These are phyloP conservation scores for Suhomyces sp. DNA, from an alignment of 805 yeast species.

Conservation along the genomic window DNA sequence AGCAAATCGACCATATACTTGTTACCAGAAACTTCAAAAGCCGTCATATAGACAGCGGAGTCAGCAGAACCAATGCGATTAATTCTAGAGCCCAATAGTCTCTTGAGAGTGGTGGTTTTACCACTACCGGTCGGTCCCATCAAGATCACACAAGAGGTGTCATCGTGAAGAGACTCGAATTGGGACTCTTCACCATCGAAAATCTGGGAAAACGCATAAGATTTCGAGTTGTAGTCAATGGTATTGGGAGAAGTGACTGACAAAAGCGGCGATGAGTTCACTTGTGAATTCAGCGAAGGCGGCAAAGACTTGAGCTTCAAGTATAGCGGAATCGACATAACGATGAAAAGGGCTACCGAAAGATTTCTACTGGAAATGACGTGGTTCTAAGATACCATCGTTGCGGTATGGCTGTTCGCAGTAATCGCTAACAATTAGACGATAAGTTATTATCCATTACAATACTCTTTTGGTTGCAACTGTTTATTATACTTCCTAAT, in stretches of 20 bases:
- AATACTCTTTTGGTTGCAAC: slow-evolving; percentile 2
- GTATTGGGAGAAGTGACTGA: slow-evolving; percentile 9
- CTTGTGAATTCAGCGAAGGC: slow-evolving; percentile 4
- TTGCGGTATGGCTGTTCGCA: slow-evolving; percentile 22
- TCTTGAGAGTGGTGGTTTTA: slow-evolving; percentile 27
- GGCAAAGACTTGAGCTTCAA: slow-evolving; percentile 22
- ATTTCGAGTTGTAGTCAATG: slow-evolving; percentile 17
- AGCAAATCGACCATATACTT: slow-evolving; percentile 25
- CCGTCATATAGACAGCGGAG: slow-evolving; percentile 16
- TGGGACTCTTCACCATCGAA: slow-evolving; percentile 6
- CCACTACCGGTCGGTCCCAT: slow-evolving; percentile 34
- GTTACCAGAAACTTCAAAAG: slow-evolving; percentile 28
- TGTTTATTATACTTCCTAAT: slow-evolving; percentile 1
- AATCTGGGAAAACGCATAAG: slow-evolving; percentile 22
- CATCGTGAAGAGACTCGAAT: slow-evolving; percentile 9
- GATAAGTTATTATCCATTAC: neutral
- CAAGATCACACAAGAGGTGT: slow-evolving; percentile 15
- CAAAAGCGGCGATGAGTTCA: slow-evolving; percentile 3
- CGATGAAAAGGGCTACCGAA: neutral
- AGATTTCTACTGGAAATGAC: slow-evolving; percentile 4
- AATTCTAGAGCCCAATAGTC: slow-evolving; percentile 15
- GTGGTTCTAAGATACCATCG: slow-evolving; percentile 7
- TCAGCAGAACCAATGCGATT: slow-evolving; percentile 2
- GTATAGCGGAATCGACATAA: slow-evolving; percentile 21
- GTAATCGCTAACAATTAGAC: slow-evolving; percentile 9